Percentiles rank a stretch among this genome's conserved stretches.
These are phyloP conservation scores for Rhizophora mangle DNA, from an alignment of 345 rosid species.

Conservation along the genomic window DNA sequence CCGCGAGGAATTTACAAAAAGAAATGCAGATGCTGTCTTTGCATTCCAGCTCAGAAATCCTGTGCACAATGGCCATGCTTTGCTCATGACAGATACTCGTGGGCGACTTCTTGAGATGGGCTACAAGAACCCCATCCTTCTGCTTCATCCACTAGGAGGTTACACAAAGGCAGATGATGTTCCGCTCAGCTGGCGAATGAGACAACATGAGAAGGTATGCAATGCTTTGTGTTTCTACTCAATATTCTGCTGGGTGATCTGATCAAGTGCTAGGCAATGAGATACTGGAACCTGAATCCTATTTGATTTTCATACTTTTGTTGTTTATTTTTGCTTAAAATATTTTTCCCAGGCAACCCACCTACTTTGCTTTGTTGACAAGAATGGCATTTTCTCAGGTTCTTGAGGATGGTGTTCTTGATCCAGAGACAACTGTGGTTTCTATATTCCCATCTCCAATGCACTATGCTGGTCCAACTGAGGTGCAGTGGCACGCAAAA, in stretches of 20 bases:
- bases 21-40: slow-evolving; percentile 95
- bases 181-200: slow-evolving; percentile 97
- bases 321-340: not conserved
- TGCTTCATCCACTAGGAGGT: slow-evolving; percentile 97
- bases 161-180: slow-evolving; percentile 98
- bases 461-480: slow-evolving; percentile 99
- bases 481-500: slow-evolving; percentile 99
- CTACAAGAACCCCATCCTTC: slow-evolving; percentile 82
- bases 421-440: slow-evolving; percentile 96
- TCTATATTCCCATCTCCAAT: slow-evolving; percentile 99
- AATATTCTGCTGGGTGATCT: not conserved
- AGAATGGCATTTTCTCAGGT: slow-evolving; percentile 50
- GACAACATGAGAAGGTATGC: slow-evolving; percentile 87
- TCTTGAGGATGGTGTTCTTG: slow-evolving; percentile 97
- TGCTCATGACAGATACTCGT: slow-evolving; percentile 95
- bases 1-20: slow-evolving; percentile 70
- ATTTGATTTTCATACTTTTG: not conserved
- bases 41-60: slow-evolving; percentile 99
- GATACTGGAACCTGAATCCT: not conserved
- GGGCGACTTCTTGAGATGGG: slow-evolving; percentile 94
- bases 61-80: slow-evolving; percentile 98
- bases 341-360: not conserved
- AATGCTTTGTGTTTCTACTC: not conserved
- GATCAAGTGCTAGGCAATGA: not conserved
- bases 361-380: not conserved